phyloP scores from a whole-genome alignment of 1,284 basidiomycete species.

The Volvariella volvacea region DNA sequence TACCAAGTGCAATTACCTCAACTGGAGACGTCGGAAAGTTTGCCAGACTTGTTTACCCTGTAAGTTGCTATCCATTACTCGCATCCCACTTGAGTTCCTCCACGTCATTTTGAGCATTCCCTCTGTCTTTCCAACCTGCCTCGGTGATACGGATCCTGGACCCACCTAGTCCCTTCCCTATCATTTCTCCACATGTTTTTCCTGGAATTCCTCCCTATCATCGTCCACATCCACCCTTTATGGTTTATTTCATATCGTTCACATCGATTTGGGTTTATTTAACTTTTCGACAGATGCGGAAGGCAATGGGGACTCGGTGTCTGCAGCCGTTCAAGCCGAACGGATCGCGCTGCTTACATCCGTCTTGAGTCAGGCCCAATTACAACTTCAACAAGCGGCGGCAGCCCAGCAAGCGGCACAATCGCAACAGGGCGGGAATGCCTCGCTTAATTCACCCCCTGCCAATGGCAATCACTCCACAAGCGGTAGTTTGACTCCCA shows the following conservation, averaged over 20 bases:
- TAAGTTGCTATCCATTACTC: constrained; percentile 23
- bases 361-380: constrained; percentile 51
- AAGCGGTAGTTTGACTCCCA: neutral
- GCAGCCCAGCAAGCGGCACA: constrained; percentile 8
- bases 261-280: constrained; percentile 8
- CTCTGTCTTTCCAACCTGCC: neutral
- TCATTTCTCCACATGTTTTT: constrained; percentile 6
- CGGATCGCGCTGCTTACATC: constrained; percentile 69
- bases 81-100: no score
- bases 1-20: constrained; percentile 75
- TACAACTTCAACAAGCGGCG: constrained; percentile 14
- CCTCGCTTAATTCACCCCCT: no score
- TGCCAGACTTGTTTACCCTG: constrained; percentile 86
- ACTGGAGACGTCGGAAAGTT: constrained; percentile 81
- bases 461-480: neutral
- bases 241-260: neutral
- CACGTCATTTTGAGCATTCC: neutral
- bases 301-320: constrained; percentile 79
- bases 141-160: no score
- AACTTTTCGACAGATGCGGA: constrained; percentile 53
- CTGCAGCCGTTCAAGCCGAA: constrained; percentile 74
- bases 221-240: constrained; percentile 6
- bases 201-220: no score
- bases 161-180: constrained; percentile 9
- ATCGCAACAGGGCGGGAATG: no score